phyloP scores from a whole-genome alignment of 768 basidiomycete species.

The Boletus reticuloceps region DNA sequence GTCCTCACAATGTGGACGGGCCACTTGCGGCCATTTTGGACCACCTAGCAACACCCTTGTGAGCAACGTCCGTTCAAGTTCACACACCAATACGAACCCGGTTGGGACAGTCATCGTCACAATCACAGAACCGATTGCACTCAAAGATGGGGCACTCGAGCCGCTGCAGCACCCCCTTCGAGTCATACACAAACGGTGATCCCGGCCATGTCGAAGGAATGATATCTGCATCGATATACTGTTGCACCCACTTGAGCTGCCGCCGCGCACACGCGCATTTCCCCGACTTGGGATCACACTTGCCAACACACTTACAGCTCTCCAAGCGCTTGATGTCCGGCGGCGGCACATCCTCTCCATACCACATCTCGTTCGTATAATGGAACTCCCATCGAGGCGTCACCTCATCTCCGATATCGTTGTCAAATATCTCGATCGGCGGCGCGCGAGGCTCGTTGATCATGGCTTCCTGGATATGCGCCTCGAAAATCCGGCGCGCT shows the following conservation, averaged over 20 bases:
- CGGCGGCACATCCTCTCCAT: slow-evolving; percentile 61
- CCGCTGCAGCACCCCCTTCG: slow-evolving; percentile 49
- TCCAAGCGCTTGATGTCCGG: slow-evolving; percentile 56
- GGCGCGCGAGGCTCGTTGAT: slow-evolving; percentile 71
- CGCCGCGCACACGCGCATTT: slow-evolving; percentile 67
- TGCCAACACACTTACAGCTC: slow-evolving; percentile 74
- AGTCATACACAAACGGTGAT: slow-evolving; percentile 69
- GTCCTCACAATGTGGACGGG: slow-evolving; percentile 70
- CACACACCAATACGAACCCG: slow-evolving; percentile 44
- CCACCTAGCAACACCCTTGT: slow-evolving; percentile 50
- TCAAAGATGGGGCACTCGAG: slow-evolving; percentile 72
- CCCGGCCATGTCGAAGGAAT: slow-evolving; percentile 35
- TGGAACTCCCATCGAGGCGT: slow-evolving; percentile 85
- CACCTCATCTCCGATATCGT: slow-evolving; percentile 63
- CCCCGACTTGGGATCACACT: slow-evolving; percentile 71
- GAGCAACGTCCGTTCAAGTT: neutral
- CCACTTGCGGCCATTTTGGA: slow-evolving; percentile 73
- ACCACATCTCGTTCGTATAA: slow-evolving; percentile 83
- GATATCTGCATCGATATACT: slow-evolving; percentile 16
- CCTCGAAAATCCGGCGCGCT: slow-evolving; percentile 57
- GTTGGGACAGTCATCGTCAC: slow-evolving; percentile 79
- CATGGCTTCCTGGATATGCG: slow-evolving; percentile 60
- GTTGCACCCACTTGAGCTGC: slow-evolving; percentile 41
- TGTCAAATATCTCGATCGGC: slow-evolving; percentile 57
- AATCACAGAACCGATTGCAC: slow-evolving; percentile 80